Conservation (phyloP, 2,329 filamentous ascomycete genomes). For the Penicillium sp. region DNA sequence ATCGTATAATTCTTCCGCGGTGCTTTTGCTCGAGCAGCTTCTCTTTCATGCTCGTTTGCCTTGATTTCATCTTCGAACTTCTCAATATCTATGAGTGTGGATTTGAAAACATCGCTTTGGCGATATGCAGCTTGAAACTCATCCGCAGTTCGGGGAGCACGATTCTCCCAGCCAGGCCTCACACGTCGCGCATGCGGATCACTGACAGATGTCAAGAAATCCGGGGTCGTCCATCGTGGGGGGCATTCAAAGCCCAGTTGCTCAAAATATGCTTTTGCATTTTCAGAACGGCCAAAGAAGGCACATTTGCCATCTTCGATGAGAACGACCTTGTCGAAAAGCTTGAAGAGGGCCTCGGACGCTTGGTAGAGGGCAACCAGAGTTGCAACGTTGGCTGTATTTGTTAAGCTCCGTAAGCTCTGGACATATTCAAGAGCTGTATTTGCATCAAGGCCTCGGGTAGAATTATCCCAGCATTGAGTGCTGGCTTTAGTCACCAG, state of each 20-base stretch:
- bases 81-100: slow-evolving; percentile 46
- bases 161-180: slow-evolving; percentile 52
- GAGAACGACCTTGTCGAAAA: slow-evolving; percentile 64
- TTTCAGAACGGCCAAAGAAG: slow-evolving; percentile 60
- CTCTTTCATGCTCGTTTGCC: slow-evolving; percentile 39
- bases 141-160: slow-evolving; percentile 50
- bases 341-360: slow-evolving; percentile 45
- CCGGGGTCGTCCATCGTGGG: slow-evolving; percentile 63
- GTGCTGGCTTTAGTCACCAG: slow-evolving; percentile 59
- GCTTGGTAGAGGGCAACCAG: slow-evolving; percentile 69
- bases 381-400: slow-evolving; percentile 57
- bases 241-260: slow-evolving; percentile 68
- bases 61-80: slow-evolving; percentile 50
- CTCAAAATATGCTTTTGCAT: slow-evolving; percentile 63
- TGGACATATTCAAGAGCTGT: slow-evolving; percentile 69
- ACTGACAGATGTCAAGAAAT: slow-evolving; percentile 73
- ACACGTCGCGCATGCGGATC: slow-evolving; percentile 54
- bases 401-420: slow-evolving; percentile 58
- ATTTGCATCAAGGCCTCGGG: slow-evolving; percentile 65
- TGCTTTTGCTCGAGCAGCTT: slow-evolving; percentile 32
- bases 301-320: slow-evolving; percentile 65
- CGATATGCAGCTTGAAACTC: slow-evolving; percentile 52
- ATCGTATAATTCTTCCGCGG: slow-evolving; percentile 51
- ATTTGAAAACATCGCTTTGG: slow-evolving; percentile 43
- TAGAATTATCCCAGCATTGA: slow-evolving; percentile 73